Evolutionary conservation across 495 filamentous ascomycete species (phyloP).

Genomic region (Gamarada debralockiae): DNA sequence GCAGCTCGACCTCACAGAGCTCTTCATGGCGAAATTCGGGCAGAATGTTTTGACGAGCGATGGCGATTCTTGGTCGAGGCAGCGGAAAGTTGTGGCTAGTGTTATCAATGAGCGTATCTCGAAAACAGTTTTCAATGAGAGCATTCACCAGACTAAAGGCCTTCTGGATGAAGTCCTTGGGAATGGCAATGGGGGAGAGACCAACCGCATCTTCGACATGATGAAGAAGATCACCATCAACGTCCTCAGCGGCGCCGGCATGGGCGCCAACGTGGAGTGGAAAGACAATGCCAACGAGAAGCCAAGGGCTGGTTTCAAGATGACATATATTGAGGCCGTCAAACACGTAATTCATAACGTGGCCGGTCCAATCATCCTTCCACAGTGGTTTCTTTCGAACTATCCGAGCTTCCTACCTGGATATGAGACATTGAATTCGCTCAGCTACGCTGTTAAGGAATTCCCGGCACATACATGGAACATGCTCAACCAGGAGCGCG

Average conservation of each 20-base stretch:
- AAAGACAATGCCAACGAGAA: slow-evolving; percentile 19
- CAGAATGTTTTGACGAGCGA: slow-evolving; percentile 26
- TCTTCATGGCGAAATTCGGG: slow-evolving; percentile 26
- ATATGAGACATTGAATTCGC: slow-evolving; percentile 14
- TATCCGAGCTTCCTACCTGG: slow-evolving; percentile 26
- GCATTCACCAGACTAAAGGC: slow-evolving; percentile 24
- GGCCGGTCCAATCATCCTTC: slow-evolving; percentile 23
- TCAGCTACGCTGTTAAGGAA: slow-evolving; percentile 18
- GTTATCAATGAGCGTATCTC: slow-evolving; percentile 31
- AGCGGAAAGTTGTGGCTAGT: slow-evolving; percentile 25
- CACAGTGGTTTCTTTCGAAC: slow-evolving; percentile 22
- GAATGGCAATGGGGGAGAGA: slow-evolving; percentile 13
- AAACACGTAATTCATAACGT: slow-evolving; percentile 20
- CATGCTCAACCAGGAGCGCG: slow-evolving; percentile 33
- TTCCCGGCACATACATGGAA: slow-evolving; percentile 26
- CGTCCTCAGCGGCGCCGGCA: slow-evolving; percentile 26
- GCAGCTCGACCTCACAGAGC: slow-evolving; percentile 11
- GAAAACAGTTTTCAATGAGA: slow-evolving; percentile 26
- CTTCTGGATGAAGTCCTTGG: slow-evolving; percentile 23
- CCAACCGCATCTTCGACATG: slow-evolving; percentile 27
- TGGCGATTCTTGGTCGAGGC: slow-evolving; percentile 27
- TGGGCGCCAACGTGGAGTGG: slow-evolving; percentile 24
- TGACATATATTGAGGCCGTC: slow-evolving; percentile 26
- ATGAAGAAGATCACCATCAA: slow-evolving; percentile 28
- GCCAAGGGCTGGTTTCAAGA: slow-evolving; percentile 21